These are phyloP conservation scores for Phytophthora macrochlamydospora DNA, from an alignment of 352 stramenopile species.

Conservation along the genomic window DNA sequence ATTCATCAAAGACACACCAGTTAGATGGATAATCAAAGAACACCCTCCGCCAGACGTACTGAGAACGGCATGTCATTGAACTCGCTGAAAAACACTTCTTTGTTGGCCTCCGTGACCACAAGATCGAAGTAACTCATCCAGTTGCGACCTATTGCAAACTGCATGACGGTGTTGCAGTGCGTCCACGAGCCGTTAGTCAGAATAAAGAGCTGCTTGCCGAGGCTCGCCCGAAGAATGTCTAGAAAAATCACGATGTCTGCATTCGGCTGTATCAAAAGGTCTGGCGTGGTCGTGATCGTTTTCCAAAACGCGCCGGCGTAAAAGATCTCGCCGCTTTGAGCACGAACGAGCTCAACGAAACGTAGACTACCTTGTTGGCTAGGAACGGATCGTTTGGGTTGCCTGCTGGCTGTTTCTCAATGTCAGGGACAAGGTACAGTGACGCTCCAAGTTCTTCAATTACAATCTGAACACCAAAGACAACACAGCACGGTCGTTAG, in stretches of 20 bases:
- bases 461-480: conserved; percentile 28
- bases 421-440: conserved; percentile 49
- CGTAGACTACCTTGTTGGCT: conserved; percentile 46
- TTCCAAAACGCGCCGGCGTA: conserved; percentile 58
- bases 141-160: conserved; percentile 50
- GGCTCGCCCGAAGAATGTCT: conserved; percentile 32
- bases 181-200: conserved; percentile 61
- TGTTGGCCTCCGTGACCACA: conserved; percentile 54
- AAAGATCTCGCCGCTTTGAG: conserved; percentile 47
- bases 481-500: not conserved
- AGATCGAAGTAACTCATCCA: conserved; percentile 56
- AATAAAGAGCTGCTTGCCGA: conserved; percentile 49
- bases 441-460: conserved; percentile 47
- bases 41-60: conserved; percentile 15
- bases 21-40: not conserved
- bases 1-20: not conserved
- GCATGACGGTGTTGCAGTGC: conserved; percentile 62
- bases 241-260: conserved; percentile 44
- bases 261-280: conserved; percentile 53
- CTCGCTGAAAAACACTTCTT: conserved; percentile 62
- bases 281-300: conserved; percentile 43
- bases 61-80: conserved; percentile 54
- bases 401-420: conserved; percentile 29
- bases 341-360: conserved; percentile 44
- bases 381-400: conserved; percentile 55